Evolutionary conservation across 106 monocot species (phyloP).

Genomic region (Xerophyta viscosa): DNA sequence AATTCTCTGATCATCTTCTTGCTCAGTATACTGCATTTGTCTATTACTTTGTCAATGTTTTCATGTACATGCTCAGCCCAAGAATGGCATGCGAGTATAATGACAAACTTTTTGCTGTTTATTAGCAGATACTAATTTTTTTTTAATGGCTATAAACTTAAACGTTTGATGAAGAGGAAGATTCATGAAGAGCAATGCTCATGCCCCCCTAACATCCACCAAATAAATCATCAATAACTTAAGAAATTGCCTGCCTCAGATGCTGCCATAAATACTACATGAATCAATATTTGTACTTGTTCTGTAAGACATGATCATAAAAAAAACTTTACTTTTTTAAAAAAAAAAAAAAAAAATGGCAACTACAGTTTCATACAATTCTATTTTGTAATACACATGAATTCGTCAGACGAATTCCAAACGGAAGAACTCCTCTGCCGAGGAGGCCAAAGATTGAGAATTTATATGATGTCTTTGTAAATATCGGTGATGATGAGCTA

Average conservation of each 20-base stretch:
- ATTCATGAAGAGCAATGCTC: too few relatives aligned
- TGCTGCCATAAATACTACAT: slow-evolving; percentile 83
- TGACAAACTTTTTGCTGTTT: neutral
- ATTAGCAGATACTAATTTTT: neutral
- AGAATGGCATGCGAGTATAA: slow-evolving; percentile 95
- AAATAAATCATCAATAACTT: too few relatives aligned
- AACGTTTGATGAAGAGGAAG: too few relatives aligned
- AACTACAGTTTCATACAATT: too few relatives aligned
- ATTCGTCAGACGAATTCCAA: slow-evolving; percentile 99
- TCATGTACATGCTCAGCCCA: slow-evolving; percentile 90
- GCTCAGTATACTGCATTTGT: slow-evolving; percentile 74
- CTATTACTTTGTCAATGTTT: slow-evolving; percentile 91
- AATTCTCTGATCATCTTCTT: slow-evolving; percentile 89
- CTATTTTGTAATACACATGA: too few relatives aligned
- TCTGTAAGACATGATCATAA: slow-evolving; percentile 37
- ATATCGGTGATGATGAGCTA: slow-evolving; percentile 81
- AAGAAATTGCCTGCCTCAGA: slow-evolving; percentile 73
- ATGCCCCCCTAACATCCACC: too few relatives aligned
- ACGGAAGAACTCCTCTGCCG: slow-evolving; percentile 58
- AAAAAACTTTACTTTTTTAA: too few relatives aligned
- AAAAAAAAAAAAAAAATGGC: too few relatives aligned
- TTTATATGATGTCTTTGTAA: slow-evolving; percentile 88
- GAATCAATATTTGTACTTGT: slow-evolving; percentile 83
- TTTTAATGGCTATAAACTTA: too few relatives aligned
- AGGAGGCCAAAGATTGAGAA: slow-evolving; percentile 92